These are phyloP conservation scores for Pseudonitzschia pungens DNA, from an alignment of 108 stramenopile genomes.

Conservation along the genomic window DNA sequence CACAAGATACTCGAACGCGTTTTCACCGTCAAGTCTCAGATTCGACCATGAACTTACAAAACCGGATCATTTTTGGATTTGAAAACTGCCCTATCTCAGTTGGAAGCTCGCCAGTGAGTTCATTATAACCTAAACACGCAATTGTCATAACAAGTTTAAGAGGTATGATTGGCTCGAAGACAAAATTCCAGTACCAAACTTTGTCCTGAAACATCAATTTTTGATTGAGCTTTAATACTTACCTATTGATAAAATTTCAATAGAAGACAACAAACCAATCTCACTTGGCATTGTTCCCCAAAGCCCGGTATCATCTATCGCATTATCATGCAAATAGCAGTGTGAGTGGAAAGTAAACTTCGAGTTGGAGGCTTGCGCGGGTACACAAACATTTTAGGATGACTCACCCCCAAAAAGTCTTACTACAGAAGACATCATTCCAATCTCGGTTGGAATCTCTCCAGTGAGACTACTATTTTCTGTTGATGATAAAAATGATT, in stretches of 20 bases:
- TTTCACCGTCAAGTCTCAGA: no score
- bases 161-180: not conserved
- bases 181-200: not conserved
- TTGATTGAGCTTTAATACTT: no score
- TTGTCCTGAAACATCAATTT: not conserved
- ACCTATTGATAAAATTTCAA: not conserved
- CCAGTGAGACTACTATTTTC: no score
- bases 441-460: slow-evolving; percentile 1
- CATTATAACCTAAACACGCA: not conserved
- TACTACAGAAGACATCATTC: not conserved
- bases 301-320: not conserved
- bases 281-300: slow-evolving; percentile 15
- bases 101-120: not conserved
- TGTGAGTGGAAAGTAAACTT: no score
- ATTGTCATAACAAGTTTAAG: no score
- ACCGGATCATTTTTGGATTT: no score
- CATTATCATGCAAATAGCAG: no score
- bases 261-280: slow-evolving; percentile 12
- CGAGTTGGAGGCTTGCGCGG: no score
- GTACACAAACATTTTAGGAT: not conserved
- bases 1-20: no score
- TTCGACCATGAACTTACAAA: no score
- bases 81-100: no score
- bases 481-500: no score
- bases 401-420: not conserved